Conservation (phyloP, 1,139 yeast genomes). For the Pichia sp. region DNA sequence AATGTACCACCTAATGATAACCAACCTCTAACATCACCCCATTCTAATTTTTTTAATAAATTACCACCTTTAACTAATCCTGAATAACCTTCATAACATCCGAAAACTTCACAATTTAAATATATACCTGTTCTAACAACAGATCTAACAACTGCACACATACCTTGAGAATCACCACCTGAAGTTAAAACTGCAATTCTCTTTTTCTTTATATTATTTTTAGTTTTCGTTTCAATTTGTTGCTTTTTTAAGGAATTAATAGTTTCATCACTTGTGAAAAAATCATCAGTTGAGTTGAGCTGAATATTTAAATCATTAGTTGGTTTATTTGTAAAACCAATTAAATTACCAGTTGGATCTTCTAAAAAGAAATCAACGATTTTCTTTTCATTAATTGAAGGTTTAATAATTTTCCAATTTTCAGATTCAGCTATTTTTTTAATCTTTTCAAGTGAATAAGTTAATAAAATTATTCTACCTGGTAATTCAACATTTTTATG, state of each 20-base stretch:
- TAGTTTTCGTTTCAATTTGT: constrained; percentile 6
- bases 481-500: constrained; percentile 28
- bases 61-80: constrained; percentile 87
- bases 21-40: constrained; percentile 95
- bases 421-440: constrained; percentile 32
- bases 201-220: constrained; percentile 14
- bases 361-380: constrained; percentile 29
- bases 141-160: constrained; percentile 94
- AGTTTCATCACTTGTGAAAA: constrained; percentile 12
- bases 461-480: constrained; percentile 44
- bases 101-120: constrained; percentile 91
- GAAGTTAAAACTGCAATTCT: constrained; percentile 94
- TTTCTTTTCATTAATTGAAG: constrained; percentile 11
- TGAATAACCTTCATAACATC: constrained; percentile 90
- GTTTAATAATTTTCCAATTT: constrained; percentile 22
- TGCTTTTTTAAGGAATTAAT: constrained; percentile 11
- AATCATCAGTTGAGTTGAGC: constrained; percentile 13
- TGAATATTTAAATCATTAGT: constrained; percentile 5
- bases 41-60: constrained; percentile 66
- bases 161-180: constrained; percentile 98
- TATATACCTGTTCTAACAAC: constrained; percentile 87
- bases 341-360: constrained; percentile 55
- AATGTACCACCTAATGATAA: constrained; percentile 89
- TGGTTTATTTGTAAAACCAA: constrained; percentile 36
- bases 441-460: constrained; percentile 41